phyloP scores from a whole-genome alignment of 2,329 filamentous ascomycete genomes.

The Arachnomyces sp. region DNA sequence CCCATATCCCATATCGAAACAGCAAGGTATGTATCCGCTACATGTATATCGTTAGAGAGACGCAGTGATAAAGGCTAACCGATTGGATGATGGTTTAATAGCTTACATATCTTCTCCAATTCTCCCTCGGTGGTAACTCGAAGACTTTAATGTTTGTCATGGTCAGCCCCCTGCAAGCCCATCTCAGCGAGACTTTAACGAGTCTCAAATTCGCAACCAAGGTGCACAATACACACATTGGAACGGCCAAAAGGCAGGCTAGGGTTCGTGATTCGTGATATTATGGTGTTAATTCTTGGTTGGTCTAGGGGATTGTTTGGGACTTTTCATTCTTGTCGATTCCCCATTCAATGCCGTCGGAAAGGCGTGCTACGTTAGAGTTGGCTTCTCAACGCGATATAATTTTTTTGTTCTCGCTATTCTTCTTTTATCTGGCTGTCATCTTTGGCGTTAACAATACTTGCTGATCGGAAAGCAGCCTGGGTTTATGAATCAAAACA shows the following conservation, averaged over 20 bases:
- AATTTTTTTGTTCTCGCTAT: too few relatives aligned
- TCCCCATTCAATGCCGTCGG: conserved; percentile 20
- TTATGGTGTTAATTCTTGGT: conserved; percentile 15
- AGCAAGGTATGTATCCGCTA: conserved; percentile 59
- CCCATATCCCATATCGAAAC: conserved; percentile 88
- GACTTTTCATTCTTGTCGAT: conserved; percentile 21
- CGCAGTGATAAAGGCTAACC: background rate
- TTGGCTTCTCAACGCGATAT: too few relatives aligned
- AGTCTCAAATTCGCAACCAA: conserved; percentile 95
- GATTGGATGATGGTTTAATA: conserved; percentile 21
- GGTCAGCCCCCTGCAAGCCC: conserved; percentile 84
- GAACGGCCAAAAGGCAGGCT: conserved; percentile 58
- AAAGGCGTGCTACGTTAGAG: too few relatives aligned
- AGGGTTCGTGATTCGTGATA: conserved; percentile 28
- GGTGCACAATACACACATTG: conserved; percentile 82
- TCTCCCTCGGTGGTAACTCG: conserved; percentile 87
- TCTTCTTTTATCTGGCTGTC: too few relatives aligned
- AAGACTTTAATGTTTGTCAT: conserved; percentile 99
- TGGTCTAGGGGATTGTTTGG: conserved; percentile 10
- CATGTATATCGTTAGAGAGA: background rate
- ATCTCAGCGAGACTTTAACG: conserved; percentile 86
- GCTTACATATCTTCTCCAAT: conserved; percentile 90
- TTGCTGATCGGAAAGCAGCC: too few relatives aligned
- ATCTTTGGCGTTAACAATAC: too few relatives aligned
- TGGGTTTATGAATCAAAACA: too few relatives aligned